These are phyloP conservation scores for Crithidia mellificae DNA, from an alignment of 208 protist species.

Conservation along the genomic window DNA sequence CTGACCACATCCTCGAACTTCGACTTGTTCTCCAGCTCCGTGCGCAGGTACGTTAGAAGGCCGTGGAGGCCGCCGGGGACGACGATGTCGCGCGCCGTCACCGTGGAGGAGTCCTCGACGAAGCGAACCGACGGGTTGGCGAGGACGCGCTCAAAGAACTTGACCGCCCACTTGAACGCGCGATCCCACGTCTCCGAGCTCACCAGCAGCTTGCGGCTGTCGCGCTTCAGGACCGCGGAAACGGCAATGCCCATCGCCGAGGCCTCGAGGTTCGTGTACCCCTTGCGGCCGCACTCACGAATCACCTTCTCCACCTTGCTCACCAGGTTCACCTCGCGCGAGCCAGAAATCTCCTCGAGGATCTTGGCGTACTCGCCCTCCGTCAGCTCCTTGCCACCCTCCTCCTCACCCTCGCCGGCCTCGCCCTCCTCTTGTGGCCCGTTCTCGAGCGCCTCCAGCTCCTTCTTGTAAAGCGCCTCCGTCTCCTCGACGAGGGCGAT, in stretches of 20 bases:
- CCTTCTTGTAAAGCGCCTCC: slow-evolving; percentile 32
- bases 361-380: slow-evolving; percentile 36
- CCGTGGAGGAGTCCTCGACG: slow-evolving; percentile 35
- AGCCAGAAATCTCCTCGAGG: slow-evolving; percentile 26
- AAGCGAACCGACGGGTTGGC: slow-evolving; percentile 49
- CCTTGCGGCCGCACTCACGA: slow-evolving; percentile 43
- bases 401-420: slow-evolving; percentile 35
- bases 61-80: slow-evolving; percentile 57
- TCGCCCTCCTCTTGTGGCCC: slow-evolving; percentile 40
- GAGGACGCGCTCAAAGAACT: slow-evolving; percentile 43
- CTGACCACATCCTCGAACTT: slow-evolving; percentile 51
- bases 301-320: slow-evolving; percentile 44
- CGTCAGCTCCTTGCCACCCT: slow-evolving; percentile 28
- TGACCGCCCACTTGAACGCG: slow-evolving; percentile 36
- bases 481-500: slow-evolving; percentile 36
- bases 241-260: slow-evolving; percentile 56
- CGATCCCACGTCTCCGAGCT: slow-evolving; percentile 54
- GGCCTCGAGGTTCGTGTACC: slow-evolving; percentile 48
- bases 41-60: slow-evolving; percentile 52
- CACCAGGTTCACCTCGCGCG: slow-evolving; percentile 46
- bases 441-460: slow-evolving; percentile 41
- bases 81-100: slow-evolving; percentile 36
- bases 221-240: slow-evolving; percentile 47
- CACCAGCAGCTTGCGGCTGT: slow-evolving; percentile 50
- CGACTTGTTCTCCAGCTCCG: slow-evolving; percentile 52